Evolutionary conservation across 208 protist species (phyloP).

Genomic region (Leptomonas seymouri): DNA sequence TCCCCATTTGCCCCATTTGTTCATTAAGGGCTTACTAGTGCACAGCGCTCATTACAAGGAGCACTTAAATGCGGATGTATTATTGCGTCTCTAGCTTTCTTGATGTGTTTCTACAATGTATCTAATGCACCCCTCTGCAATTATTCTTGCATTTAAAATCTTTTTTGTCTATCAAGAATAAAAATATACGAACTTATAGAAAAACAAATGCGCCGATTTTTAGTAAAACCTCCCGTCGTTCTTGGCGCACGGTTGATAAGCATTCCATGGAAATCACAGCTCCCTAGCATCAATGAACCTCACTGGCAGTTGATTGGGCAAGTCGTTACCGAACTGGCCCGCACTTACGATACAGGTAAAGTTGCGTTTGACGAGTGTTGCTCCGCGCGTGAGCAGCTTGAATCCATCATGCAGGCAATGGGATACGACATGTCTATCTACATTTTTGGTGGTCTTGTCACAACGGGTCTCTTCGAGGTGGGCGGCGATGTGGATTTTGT

Average conservation of each 20-base stretch:
- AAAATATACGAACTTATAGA: no score
- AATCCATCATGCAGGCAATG: conserved; percentile 73
- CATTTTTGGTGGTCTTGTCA: conserved; percentile 88
- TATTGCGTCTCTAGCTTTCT: no score
- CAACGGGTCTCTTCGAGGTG: conserved; percentile 76
- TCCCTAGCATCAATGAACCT: conserved; percentile 39
- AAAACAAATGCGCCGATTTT: conserved; percentile 29
- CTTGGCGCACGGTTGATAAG: conserved; percentile 21
- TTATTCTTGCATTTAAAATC: no score
- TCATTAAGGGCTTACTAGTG: no score
- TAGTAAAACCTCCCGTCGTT: not conserved
- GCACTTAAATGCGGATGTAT: no score
- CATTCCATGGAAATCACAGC: conserved; percentile 62
- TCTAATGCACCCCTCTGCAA: no score
- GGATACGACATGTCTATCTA: conserved; percentile 89
- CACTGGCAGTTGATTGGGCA: conserved; percentile 63
- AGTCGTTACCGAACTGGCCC: conserved; percentile 60
- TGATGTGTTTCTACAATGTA: no score
- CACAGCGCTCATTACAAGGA: no score
- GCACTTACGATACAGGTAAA: conserved; percentile 76
- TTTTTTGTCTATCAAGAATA: no score
- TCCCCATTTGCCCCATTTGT: no score
- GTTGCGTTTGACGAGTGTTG: conserved; percentile 85
- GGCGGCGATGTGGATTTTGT: conserved; percentile 92
- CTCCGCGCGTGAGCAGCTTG: conserved; percentile 74